Base-by-base conservation (phyloP, 2,329 filamentous ascomycete genomes). In the Pseudophaeomoniella oleicola region DNA sequence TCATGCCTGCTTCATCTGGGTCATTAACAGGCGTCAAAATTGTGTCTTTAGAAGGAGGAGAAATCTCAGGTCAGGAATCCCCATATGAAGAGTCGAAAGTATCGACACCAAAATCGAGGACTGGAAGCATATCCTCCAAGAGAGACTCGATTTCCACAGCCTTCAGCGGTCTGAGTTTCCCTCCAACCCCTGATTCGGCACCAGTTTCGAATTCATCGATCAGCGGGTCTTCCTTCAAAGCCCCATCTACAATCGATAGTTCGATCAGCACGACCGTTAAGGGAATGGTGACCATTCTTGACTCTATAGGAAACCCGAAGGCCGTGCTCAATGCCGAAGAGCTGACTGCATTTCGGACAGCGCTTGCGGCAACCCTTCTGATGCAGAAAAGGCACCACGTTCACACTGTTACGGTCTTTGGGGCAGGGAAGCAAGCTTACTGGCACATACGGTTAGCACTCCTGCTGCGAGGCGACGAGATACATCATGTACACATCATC, bases 371-470 rank as follows among this genome's bases (percentile, higher is more conserved):
- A 4, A 69, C 71, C 10, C 71, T 78, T 39, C 63, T 80, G 45
- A 64, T 79, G 13, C 72, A 73, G 50, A 69, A 57, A 49, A 81
- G 88, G 38, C 64, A 71, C 38, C 70, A 71, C 17, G 78, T 93
- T 30, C 77, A 79, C 51, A 83, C 78, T 11, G 53, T 94, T 9
- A 78, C 80, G 11, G 79, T 93, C 37, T 96, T 94, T 54, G 88
- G 88, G 16, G 78, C 81, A 19, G 88, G 88, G 32, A 76, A 80
- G 47, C 87, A 94, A 62, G 88, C 88, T 10, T 93, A 88, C 62
- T 96, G 87, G 87, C 88, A 94, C 54, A 75, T 93, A 31, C 78
- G 86, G 1, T 70, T 96, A 3, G 79, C 87, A 0, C 68, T 96
- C 44, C 67, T 90, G 35, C 50, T 66, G 18, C 79, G 71, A 1